Evolutionary conservation across 306 rosid species (phyloP), one percentile per base, ranked within the genome.

Genomic region (Urtica urens): DNA sequence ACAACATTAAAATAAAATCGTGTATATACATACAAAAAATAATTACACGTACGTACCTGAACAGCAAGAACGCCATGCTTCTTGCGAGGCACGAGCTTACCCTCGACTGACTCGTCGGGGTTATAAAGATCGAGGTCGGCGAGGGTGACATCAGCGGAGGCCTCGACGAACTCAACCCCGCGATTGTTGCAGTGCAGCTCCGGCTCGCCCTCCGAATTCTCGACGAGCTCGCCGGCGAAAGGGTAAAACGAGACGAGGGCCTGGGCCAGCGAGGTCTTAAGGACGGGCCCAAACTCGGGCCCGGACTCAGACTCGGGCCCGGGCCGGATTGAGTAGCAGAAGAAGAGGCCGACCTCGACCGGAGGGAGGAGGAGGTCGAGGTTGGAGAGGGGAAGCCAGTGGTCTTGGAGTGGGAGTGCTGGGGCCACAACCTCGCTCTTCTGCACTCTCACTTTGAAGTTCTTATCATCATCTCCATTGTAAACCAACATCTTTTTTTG

Each of bases 121-220:
- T 81, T 77, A 40, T 76, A 79, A 7, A 86, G 58, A 62, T 81
- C 53, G 37, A 86, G 70, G 3, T 58, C 34, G n/a, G 11, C 23
- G 0, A 86, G 78, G 41, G 78, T 81, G 7, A 79, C 50, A 6
- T 79, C 83, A 0, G 83, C 86, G 24, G 20, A 72, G 18, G 83
- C 96, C 65, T 78, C 86, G 10, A 68, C 38, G 49, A 81, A 86
- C 40, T 74, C 83, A n/a, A 82, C 96, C 5, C 93, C 93, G n/a
- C 81, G 78, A 41, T 86, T 81, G 60, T 78, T 77, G 55, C 93
- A 86, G 1, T 65, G 76, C 19, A 82, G 34, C 65, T 86, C 96
- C 0, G 93, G 96, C 61, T 81, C 93, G 5, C 79, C 86, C 1
- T 19, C 38, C 0, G 63, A 34, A 68, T 74, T 86, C 0, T 9